A percentile compares a stretch with the other conserved stretches of the same genome.
Conservation (phyloP, 441 rosid species). For the Theobroma grandiflorum region DNA sequence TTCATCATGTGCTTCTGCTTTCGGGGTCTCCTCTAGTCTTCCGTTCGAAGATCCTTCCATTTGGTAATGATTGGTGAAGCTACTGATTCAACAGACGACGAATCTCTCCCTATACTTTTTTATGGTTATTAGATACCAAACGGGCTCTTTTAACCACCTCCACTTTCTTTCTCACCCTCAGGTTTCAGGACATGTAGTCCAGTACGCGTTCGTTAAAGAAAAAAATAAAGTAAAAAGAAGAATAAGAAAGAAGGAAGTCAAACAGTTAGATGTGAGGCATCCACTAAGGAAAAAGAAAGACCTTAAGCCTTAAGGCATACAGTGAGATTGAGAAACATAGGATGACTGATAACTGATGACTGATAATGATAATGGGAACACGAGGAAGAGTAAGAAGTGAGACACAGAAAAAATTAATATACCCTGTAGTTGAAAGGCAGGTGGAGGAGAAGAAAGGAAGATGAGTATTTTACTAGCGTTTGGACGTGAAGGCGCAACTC, state of each 20-base stretch:
- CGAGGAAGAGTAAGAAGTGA: neutral
- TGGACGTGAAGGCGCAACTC: neutral
- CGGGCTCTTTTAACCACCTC: neutral
- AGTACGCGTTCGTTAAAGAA: neutral
- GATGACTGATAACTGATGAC: neutral
- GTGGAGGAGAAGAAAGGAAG: constrained; percentile 10
- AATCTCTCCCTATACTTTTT: constrained; percentile 1
- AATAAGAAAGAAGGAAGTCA: neutral
- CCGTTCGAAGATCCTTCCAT: constrained; percentile 55
- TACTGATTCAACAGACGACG: constrained; percentile 1
- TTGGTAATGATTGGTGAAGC: constrained; percentile 3
- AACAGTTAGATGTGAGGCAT: neutral
- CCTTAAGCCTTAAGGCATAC: neutral
- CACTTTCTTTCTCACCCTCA: constrained; percentile 1
- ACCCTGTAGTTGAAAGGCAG: constrained; percentile 12
- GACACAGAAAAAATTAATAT: neutral
- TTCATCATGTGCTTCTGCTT: constrained; percentile 26
- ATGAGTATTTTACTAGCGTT: neutral
- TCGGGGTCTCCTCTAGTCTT: constrained; percentile 35
- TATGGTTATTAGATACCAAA: neutral
- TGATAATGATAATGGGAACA: neutral
- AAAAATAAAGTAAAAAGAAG: neutral
- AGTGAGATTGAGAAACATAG: neutral
- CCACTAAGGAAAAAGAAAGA: neutral
- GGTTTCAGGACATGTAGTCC: neutral